phyloP scores from a whole-genome alignment of 176 grass and related monocot species.

The Luzula sylvatica region DNA sequence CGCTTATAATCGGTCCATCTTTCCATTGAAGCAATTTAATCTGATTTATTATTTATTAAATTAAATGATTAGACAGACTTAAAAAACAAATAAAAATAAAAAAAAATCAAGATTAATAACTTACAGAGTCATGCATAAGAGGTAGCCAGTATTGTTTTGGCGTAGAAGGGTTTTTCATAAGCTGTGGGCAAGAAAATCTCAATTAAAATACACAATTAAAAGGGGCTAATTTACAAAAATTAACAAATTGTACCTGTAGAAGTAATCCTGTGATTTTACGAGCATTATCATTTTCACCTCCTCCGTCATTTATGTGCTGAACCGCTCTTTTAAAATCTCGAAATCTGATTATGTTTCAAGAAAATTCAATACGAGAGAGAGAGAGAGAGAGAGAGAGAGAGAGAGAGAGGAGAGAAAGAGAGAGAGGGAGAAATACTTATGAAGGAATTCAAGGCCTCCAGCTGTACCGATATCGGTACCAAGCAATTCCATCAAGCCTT shows the following conservation, averaged over 20 bases:
- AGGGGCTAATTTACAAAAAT: too few species aligned
- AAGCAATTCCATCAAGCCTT: constrained; percentile 86
- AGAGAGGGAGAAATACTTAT: constrained; percentile 38
- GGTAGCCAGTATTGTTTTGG: constrained; percentile 91
- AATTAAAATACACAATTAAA: background rate
- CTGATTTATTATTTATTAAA: constrained; percentile 22
- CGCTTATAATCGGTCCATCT: constrained; percentile 40
- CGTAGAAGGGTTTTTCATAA: constrained; percentile 87
- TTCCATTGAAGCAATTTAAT: constrained; percentile 67
- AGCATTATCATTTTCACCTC: constrained; percentile 44
- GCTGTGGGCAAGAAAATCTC: constrained; percentile 32
- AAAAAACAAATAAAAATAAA: background rate
- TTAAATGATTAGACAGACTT: background rate
- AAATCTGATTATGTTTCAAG: constrained; percentile 50
- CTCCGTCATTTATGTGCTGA: constrained; percentile 54
- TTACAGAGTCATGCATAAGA: constrained; percentile 79
- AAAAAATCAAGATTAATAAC: too few species aligned
- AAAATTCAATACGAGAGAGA: constrained; percentile 15
- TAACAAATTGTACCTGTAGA: constrained; percentile 43
- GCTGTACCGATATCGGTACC: constrained; percentile 68
- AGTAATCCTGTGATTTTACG: constrained; percentile 60
- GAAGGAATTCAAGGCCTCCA: constrained; percentile 92
- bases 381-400: background rate
- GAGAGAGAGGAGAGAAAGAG: constrained; percentile 3
- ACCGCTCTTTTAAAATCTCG: constrained; percentile 87